These are phyloP conservation scores for Ricinus communis DNA, from an alignment of 345 rosid species.

Conservation along the genomic window DNA sequence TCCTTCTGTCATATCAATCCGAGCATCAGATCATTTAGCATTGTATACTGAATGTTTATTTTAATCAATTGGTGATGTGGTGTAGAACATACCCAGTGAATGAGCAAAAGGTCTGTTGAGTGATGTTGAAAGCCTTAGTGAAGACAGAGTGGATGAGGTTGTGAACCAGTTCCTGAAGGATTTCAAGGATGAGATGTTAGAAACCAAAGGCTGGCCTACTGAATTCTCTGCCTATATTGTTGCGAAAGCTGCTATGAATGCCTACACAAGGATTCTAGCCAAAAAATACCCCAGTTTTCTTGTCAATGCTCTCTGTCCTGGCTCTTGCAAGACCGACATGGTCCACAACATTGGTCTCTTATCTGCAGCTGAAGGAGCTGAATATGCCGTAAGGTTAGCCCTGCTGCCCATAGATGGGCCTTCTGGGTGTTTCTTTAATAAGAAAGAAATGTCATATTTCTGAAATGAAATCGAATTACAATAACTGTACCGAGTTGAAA, in stretches of 20 bases:
- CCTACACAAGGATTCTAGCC: conserved; percentile 41
- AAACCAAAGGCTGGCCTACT: conserved; percentile 9
- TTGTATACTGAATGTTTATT: not conserved
- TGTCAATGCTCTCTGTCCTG: conserved; percentile 40
- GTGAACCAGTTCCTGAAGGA: not conserved
- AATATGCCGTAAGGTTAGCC: conserved; percentile 32
- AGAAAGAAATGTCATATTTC: conserved; percentile 17
- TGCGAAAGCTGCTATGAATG: conserved; percentile 21
- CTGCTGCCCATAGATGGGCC: conserved; percentile 33
- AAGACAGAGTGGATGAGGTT: not conserved
- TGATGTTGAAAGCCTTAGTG: not conserved
- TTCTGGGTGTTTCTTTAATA: conserved; percentile 34
- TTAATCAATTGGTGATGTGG: not conserved
- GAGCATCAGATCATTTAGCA: too few relatives aligned
- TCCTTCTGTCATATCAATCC: too few relatives aligned
- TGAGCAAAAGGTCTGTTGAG: not conserved
- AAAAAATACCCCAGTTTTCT: conserved; percentile 24
- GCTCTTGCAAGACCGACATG: conserved; percentile 39
- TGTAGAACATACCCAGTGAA: not conserved
- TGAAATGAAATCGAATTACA: too few relatives aligned
- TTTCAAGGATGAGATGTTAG: not conserved
- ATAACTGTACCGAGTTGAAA: too few relatives aligned
- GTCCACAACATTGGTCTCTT: conserved; percentile 24
- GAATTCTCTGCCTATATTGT: not conserved
- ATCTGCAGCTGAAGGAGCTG: conserved; percentile 36